phyloP scores from a whole-genome alignment of 1,284 basidiomycete genomes.

The Puccinia triticina region DNA sequence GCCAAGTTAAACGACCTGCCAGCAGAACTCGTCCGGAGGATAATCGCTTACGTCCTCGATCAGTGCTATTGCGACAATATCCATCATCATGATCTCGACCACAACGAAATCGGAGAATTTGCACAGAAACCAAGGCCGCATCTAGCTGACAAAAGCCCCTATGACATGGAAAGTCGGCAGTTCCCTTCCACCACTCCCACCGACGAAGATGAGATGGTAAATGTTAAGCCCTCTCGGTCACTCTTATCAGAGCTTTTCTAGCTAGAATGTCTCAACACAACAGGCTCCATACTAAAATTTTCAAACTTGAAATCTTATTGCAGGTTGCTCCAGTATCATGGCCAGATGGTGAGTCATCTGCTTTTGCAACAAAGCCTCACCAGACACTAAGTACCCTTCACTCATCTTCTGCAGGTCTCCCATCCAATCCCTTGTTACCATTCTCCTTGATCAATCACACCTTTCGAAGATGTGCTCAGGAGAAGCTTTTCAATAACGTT shows the following conservation, averaged over 20 bases:
- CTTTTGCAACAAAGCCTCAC: neutral
- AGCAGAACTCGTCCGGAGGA: neutral
- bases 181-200: too few species aligned
- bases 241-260: too few species aligned
- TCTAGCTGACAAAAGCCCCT: neutral
- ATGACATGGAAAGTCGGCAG: neutral
- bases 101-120: neutral
- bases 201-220: too few species aligned
- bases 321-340: neutral
- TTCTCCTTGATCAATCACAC: neutral
- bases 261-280: neutral
- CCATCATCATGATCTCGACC: neutral
- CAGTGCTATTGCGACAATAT: neutral
- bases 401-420: neutral
- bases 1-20: neutral
- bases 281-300: neutral
- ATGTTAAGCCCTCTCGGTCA: too few species aligned
- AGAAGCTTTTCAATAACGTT: slow-evolving; percentile 8
- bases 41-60: neutral
- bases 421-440: neutral
- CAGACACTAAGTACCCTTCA: neutral
- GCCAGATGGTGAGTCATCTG: neutral
- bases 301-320: too few species aligned
- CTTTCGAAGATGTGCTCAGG: slow-evolving; percentile 24
- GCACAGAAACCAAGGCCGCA: neutral